Base-by-base conservation (phyloP, 2,329 filamentous ascomycete species). In the Colletotrichum chlorophyti region DNA sequence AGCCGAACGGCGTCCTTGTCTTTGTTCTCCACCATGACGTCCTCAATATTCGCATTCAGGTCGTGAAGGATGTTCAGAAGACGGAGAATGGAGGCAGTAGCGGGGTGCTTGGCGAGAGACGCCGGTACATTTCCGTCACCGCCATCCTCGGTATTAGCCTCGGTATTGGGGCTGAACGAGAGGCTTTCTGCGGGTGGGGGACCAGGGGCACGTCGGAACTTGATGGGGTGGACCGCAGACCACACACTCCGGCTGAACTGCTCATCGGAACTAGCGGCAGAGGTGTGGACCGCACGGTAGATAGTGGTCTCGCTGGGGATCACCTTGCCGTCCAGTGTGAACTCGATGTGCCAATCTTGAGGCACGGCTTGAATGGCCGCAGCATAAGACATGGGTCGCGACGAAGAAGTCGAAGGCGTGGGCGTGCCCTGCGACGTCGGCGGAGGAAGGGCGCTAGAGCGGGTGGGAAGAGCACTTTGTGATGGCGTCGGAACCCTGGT, bases 261-360 rank as follows among this genome's bases (percentile, higher is more conserved):
- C 54, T 96, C 91, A 17, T 90, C 84, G 10, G 72, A 68, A 53
- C 70, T 76, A 43, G 74, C 65, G 1, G 75, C 69, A 6, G 77
- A 76, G 69, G 86, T 90, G 68, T 97, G 91, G 8, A 98, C 91
- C 27, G 95, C 95, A 43, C 94, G 89, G 69, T 98, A 99, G 53
- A 99, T 94, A 0, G 95, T 99, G 1, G 91, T 97, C 66, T 98
- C 93, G 65, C 93, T 95, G 0, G 91, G 82, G 58, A 99, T 90
- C 2, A 90, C 83, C 71, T 93, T 92, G 50, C 84, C 90, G 63
- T 96, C 90, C 46, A 98, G 84, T 64, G 86, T 93, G 74, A 99
- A 99, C 69, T 98, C 91, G 60, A 99, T 93, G 68, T 99, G 94
- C 95, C 95, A 99, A 69, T 98, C 93, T 69, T 96, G 90, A 1